Evolutionary conservation across 352 stramenopile genomes (phyloP), one percentile per base, ranked within the genome.

Genomic region (Phytophthora nicotianae): DNA sequence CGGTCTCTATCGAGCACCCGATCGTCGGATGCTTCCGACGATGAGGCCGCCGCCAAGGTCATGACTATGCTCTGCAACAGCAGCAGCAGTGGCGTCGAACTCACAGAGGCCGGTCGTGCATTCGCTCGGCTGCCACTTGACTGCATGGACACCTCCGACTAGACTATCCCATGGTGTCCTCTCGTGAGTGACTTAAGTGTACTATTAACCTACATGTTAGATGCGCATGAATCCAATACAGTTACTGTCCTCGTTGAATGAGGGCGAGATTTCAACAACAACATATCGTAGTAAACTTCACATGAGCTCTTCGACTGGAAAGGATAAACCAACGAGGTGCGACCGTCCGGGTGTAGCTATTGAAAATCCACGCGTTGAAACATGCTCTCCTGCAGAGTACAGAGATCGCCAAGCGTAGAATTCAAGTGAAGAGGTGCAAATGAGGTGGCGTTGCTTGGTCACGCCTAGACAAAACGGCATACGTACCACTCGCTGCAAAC

Each of bases 51-150:
- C 11, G 68, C 67, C 29, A 76, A 58, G 41, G 62, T 55, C 51
- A 78, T 75, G 57, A 67, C 49, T 23, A 62, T 68, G 43, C 52
- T 55, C 40, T 65, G 54, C 23, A 47, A 62, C 29, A 61, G 40
- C 37, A 55, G 8, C 23, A 48, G 19, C 37, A 41, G 16, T 20
- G 24, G 10, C 17, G 10, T 52, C 14, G 35, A 68, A 24, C 58
- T 84, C 21, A 81, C 75, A 19, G 58, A 74, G 35, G 75, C 75
- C 2, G 73, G 72, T 43, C 75, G 61, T 3, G 75, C 68, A 20
- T 83, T 72, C 48, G 71, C 74, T 45, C 63, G 72, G 11, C 53
- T 83, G 16, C 74, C 74, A 2, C 23, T 81, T 20, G 75, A 79
- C 37, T 79, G 74, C 58, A 77, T 77, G 65, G 35, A 29, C 68